Evolutionary conservation across 2,329 filamentous ascomycete genomes (phyloP).

Genomic region (Colletotrichum lini): DNA sequence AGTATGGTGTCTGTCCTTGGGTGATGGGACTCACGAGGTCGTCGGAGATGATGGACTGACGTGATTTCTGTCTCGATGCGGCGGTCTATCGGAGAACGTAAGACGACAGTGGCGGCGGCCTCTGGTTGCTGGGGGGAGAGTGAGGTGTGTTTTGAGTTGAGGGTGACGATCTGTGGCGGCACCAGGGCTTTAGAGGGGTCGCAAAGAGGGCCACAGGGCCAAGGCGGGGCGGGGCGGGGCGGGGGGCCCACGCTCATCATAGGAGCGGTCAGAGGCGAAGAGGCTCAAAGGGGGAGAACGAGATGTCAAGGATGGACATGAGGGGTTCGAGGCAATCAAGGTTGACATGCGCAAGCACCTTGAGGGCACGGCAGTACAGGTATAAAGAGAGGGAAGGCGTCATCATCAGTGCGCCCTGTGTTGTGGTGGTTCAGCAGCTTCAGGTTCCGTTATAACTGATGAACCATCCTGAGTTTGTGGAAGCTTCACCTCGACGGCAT

Average conservation of each 20-base stretch:
- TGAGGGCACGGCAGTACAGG: constrained; percentile 3
- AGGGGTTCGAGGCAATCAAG: not conserved
- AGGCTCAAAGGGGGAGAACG: not conserved
- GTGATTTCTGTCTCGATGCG: not conserved
- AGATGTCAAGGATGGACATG: not conserved
- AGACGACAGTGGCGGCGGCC: not conserved
- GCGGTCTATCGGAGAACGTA: constrained; percentile 3
- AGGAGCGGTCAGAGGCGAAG: constrained; percentile 32
- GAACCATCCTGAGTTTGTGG: not conserved
- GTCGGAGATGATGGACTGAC: not conserved
- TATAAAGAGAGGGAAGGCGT: constrained; percentile 12
- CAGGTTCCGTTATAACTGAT: not conserved
- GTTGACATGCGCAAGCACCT: constrained; percentile 17
- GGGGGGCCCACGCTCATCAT: constrained; percentile 27
- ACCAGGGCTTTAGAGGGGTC: constrained; percentile 25
- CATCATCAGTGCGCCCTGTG: not conserved
- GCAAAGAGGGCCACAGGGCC: constrained; percentile 6
- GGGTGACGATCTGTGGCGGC: constrained; percentile 25
- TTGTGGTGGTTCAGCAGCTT: not conserved
- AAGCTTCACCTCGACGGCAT: no score
- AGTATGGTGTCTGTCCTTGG: not conserved
- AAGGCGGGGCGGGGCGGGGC: constrained; percentile 39
- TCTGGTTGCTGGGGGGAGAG: not conserved
- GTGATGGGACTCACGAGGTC: not conserved
- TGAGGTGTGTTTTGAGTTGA: constrained; percentile 38